A percentile compares a stretch with the other conserved stretches of the same genome.
Evolutionary conservation across 108 stramenopile species (phyloP).

Genomic region (Cyclotella kingstonii): DNA sequence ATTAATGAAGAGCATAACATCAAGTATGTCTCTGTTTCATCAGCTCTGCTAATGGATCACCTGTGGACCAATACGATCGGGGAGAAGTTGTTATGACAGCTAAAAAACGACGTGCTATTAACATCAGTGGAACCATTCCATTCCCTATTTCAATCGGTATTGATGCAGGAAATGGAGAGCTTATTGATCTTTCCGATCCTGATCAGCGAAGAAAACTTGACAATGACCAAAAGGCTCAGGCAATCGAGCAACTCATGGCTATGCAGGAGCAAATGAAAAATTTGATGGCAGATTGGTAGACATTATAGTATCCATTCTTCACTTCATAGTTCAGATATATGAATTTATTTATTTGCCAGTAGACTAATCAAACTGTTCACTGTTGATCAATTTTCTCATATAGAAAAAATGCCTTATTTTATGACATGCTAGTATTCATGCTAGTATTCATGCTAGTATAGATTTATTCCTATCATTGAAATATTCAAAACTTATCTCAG

Average conservation of each 20-base stretch:
- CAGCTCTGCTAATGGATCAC: conserved; percentile 73
- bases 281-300: conserved; percentile 67
- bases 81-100: conserved; percentile 73
- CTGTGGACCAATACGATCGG: conserved; percentile 55
- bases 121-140: conserved; percentile 14
- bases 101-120: conserved; percentile 48
- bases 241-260: conserved; percentile 59
- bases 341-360: too few relatives aligned
- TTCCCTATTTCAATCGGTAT: conserved; percentile 53
- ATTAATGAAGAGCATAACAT: background rate
- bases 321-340: too few relatives aligned
- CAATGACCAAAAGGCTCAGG: conserved; percentile 56
- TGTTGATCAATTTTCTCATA: too few relatives aligned
- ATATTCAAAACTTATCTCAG: too few relatives aligned
- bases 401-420: too few relatives aligned
- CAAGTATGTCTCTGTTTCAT: background rate
- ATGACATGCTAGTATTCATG: too few relatives aligned
- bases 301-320: too few relatives aligned
- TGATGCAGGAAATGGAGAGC: conserved; percentile 65
- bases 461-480: too few relatives aligned
- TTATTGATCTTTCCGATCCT: conserved; percentile 62
- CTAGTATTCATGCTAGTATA: too few relatives aligned
- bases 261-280: conserved; percentile 78
- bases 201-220: conserved; percentile 49
- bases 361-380: too few relatives aligned